Conservation (phyloP, 352 stramenopile genomes). For the Pythium pectinolyticum region DNA sequence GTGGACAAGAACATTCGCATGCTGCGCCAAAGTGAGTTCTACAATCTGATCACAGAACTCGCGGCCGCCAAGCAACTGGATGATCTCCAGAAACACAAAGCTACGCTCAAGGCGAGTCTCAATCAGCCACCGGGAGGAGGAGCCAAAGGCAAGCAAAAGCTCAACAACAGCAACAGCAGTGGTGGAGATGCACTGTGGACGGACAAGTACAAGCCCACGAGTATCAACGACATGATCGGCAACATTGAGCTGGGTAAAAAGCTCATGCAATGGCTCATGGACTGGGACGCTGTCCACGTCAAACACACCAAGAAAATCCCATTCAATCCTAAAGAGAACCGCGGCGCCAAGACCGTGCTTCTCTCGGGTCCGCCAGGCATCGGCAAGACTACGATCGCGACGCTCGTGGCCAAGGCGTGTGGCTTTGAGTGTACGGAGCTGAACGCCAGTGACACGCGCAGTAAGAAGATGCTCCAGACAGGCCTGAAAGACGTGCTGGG, state of each 20-base stretch:
- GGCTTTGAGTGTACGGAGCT: conserved; percentile 94
- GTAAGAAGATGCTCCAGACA: conserved; percentile 94
- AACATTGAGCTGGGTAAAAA: conserved; percentile 91
- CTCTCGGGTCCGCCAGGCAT: conserved; percentile 96
- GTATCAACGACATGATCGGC: conserved; percentile 91
- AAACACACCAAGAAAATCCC: conserved; percentile 83
- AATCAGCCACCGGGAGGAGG: conserved; percentile 26
- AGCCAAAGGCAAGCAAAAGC: conserved; percentile 61
- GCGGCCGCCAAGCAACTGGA: conserved; percentile 65
- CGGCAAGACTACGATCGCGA: conserved; percentile 96
- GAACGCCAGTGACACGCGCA: conserved; percentile 98
- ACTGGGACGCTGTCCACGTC: conserved; percentile 83
- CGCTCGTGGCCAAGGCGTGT: conserved; percentile 87
- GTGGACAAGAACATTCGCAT: conserved; percentile 81
- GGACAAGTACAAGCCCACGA: conserved; percentile 96
- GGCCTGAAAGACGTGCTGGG: conserved; percentile 91
- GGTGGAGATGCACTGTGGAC: conserved; percentile 88
- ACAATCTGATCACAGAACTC: conserved; percentile 79
- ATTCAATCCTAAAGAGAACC: conserved; percentile 88
- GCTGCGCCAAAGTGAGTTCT: conserved; percentile 86
- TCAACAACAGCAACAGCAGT: conserved; percentile 33
- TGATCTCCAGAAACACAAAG: conserved; percentile 60
- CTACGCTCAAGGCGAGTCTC: conserved; percentile 49
- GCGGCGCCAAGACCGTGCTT: conserved; percentile 92
- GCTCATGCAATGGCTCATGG: conserved; percentile 80